These are phyloP conservation scores for Turnera subulata DNA, from an alignment of 345 rosid genomes.

Conservation along the genomic window DNA sequence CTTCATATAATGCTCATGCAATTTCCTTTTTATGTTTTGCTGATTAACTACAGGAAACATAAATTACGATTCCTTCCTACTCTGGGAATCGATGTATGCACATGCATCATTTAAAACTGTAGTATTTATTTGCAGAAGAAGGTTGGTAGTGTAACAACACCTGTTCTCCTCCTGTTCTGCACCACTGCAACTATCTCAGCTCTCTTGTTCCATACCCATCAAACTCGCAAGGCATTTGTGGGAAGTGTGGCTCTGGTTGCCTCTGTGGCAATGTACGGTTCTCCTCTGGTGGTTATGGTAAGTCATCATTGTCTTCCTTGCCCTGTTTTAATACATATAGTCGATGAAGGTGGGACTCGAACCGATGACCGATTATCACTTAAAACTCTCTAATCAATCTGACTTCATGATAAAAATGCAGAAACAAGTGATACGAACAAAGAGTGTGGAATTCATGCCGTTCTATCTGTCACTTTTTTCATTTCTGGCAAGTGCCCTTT, in stretches of 20 bases:
- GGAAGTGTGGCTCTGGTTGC: constrained; percentile 67
- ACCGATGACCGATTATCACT: no score
- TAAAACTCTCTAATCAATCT: not conserved
- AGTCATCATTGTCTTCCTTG: constrained; percentile 13
- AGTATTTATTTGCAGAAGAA: constrained; percentile 55
- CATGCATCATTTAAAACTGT: no score
- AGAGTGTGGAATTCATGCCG: constrained; percentile 92
- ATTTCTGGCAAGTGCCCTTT: constrained; percentile 58
- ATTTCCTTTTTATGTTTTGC: no score
- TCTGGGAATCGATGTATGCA: constrained; percentile 5
- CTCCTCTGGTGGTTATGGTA: constrained; percentile 71
- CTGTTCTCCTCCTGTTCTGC: constrained; percentile 33
- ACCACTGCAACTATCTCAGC: constrained; percentile 40
- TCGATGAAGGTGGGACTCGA: no score
- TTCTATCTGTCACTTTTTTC: constrained; percentile 81
- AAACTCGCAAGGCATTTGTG: constrained; percentile 53
- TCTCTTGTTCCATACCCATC: constrained; percentile 52
- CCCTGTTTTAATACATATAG: no score
- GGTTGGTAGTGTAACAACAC: constrained; percentile 36
- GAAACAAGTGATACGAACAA: constrained; percentile 68
- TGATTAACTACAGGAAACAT: not conserved
- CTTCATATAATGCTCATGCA: not conserved
- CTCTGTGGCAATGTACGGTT: constrained; percentile 65
- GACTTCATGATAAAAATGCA: constrained; percentile 33
- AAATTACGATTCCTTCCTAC: not conserved